phyloP scores from a whole-genome alignment of 495 filamentous ascomycete species.

The Penicillium ochrochloron region DNA sequence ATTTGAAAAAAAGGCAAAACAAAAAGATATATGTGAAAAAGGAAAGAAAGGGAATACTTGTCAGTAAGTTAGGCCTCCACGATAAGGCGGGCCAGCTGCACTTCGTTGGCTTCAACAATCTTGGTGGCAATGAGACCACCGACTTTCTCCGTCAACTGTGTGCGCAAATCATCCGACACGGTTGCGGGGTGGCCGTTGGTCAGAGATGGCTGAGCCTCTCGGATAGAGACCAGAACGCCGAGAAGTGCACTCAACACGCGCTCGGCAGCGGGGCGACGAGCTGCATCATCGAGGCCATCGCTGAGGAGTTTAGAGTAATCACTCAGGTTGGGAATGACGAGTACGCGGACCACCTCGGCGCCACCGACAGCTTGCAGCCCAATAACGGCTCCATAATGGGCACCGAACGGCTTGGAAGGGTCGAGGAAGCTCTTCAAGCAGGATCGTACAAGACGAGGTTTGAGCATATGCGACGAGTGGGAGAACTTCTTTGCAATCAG shows the following conservation, averaged over 20 bases:
- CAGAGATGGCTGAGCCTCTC: conserved; percentile 37
- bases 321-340: conserved; percentile 80
- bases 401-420: conserved; percentile 73
- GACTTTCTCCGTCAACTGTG: conserved; percentile 61
- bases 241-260: conserved; percentile 64
- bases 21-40: conserved; percentile 13
- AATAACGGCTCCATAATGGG: conserved; percentile 85
- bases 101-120: conserved; percentile 56
- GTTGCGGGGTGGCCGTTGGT: conserved; percentile 50
- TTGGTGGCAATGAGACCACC: conserved; percentile 59
- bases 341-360: conserved; percentile 72
- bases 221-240: conserved; percentile 58
- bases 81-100: conserved; percentile 44
- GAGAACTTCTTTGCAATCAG: conserved; percentile 76
- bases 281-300: conserved; percentile 64
- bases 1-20: conserved; percentile 1
- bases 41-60: background rate
- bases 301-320: conserved; percentile 74
- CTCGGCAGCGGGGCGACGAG: conserved; percentile 61
- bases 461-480: conserved; percentile 72
- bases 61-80: conserved; percentile 30
- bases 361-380: conserved; percentile 79
- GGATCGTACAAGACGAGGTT: conserved; percentile 84
- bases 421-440: conserved; percentile 91
- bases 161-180: conserved; percentile 57